These are phyloP conservation scores for Colletotrichum sp. DNA, from an alignment of 2,329 filamentous ascomycete genomes.

Conservation along the genomic window DNA sequence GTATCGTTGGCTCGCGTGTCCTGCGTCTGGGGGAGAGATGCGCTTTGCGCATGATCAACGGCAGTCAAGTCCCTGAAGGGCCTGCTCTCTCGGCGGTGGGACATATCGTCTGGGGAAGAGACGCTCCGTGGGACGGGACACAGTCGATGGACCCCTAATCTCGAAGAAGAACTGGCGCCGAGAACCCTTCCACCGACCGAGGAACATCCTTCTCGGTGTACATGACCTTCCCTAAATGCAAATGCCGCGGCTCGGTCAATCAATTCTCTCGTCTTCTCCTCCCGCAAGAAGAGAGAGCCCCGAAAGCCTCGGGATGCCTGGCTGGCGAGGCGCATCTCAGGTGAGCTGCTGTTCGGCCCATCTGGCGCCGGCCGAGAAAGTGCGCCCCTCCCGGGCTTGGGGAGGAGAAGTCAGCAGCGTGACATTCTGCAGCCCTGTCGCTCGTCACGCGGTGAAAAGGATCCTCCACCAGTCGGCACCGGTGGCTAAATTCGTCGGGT, in stretches of 20 bases:
- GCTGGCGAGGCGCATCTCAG: neutral
- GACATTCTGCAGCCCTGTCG: slow-evolving; percentile 21
- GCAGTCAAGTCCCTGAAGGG: slow-evolving; percentile 1
- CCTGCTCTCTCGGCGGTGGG: neutral
- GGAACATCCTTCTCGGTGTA: neutral
- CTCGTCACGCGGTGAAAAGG: slow-evolving; percentile 4
- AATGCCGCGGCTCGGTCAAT: neutral
- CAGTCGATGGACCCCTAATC: neutral
- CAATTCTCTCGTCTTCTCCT: neutral
- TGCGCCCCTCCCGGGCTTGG: neutral
- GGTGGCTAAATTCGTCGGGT: slow-evolving; percentile 7
- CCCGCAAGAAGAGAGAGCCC: neutral
- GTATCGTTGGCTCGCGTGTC: neutral
- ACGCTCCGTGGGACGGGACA: neutral
- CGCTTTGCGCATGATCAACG: slow-evolving; percentile 14
- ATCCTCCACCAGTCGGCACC: slow-evolving; percentile 18
- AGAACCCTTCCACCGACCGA: neutral
- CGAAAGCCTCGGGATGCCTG: neutral
- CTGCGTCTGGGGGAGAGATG: neutral
- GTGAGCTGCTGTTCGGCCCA: slow-evolving; percentile 6
- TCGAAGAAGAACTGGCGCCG: neutral
- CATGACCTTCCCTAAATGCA: neutral
- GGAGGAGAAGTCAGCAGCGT: neutral
- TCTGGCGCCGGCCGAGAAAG: slow-evolving; percentile 3
- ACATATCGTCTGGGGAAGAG: neutral